Evolutionary conservation across 306 rosid species (phyloP), one percentile per base, ranked within the genome.

Genomic region (Astragalus glycyphyllos): DNA sequence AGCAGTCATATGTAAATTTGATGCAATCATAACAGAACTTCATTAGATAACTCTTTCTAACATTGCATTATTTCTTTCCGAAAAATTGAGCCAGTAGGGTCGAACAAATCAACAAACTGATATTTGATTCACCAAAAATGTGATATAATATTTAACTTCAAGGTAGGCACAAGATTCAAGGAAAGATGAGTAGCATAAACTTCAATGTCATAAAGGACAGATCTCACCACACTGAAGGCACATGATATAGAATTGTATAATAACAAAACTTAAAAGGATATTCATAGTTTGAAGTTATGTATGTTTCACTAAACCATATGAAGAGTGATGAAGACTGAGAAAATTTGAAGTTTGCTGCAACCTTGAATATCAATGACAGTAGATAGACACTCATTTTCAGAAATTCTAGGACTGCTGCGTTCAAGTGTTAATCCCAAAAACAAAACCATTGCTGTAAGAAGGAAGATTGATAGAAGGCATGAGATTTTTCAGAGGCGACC

Each of bases 361-460:
- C n/a, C n/a, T 64, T 46, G 11, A 34, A 47, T 45, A 71, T 20
- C 51, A 6, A 26, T 38, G 40, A 47, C 29, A 44, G 38, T 37
- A 62, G 68, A 55, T 6, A 46, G 31, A 62, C 49, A 58, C 63
- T 32, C 11, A 15, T 12, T 47, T 60, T 59, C 56, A 32, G 65
- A 46, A 23, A 20, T 65, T 44, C 7, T 17, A 44, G 69, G 60
- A 46, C 62, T 35, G 14, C 69, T 54, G 17, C 59, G 73, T 63
- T 85, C 80, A 81, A 6, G 88, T 71, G 58, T 85, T 88, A 34
- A 88, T 88, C 14, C 88, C 86, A 65, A 83, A 79, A 34, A 85
- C 85, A 83, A 88, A 85, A 74, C 82, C 86, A 50, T 88, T 88
- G 84, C 85, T 76, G 53, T 84, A 87, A 12, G 85, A 80, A 64